Evolutionary conservation across 2,329 filamentous ascomycete genomes (phyloP).

Genomic region (Chrysoporthe austroafricana): DNA sequence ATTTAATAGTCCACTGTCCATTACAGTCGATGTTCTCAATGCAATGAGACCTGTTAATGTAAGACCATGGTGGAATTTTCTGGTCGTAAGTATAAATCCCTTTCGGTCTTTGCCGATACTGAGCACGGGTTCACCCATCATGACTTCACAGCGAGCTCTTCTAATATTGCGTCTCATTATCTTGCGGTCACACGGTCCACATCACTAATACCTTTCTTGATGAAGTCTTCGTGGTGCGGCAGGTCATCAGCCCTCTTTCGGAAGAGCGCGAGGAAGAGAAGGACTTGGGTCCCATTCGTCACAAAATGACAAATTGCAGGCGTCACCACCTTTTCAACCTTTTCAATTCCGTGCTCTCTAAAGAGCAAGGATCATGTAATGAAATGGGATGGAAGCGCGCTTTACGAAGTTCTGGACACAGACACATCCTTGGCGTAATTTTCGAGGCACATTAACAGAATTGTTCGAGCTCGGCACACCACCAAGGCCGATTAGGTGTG

Average conservation of each 20-base stretch:
- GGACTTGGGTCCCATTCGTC: slow-evolving; percentile 43
- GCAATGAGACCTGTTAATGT: slow-evolving; percentile 50
- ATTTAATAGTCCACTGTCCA: slow-evolving; percentile 20
- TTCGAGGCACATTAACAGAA: too few relatives aligned
- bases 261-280: slow-evolving; percentile 53
- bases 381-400: too few relatives aligned
- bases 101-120: slow-evolving; percentile 52
- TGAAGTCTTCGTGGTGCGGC: slow-evolving; percentile 41
- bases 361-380: too few relatives aligned
- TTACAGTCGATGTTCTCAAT: slow-evolving; percentile 55
- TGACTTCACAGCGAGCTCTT: slow-evolving; percentile 61
- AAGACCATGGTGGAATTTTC: slow-evolving; percentile 60
- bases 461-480: too few relatives aligned
- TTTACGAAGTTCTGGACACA: background rate
- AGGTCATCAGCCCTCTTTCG: slow-evolving; percentile 37
- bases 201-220: slow-evolving; percentile 41
- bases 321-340: too few relatives aligned
- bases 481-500: too few relatives aligned
- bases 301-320: too few relatives aligned
- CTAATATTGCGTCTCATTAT: slow-evolving; percentile 42
- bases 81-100: slow-evolving; percentile 60
- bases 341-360: too few relatives aligned
- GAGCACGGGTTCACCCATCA: slow-evolving; percentile 59
- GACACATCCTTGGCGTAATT: too few relatives aligned
- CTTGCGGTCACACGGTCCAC: slow-evolving; percentile 30